Evolutionary conservation across 208 protist species (phyloP), one percentile per base, ranked within the genome.

Genomic region (Trypanosoma melophagium): DNA sequence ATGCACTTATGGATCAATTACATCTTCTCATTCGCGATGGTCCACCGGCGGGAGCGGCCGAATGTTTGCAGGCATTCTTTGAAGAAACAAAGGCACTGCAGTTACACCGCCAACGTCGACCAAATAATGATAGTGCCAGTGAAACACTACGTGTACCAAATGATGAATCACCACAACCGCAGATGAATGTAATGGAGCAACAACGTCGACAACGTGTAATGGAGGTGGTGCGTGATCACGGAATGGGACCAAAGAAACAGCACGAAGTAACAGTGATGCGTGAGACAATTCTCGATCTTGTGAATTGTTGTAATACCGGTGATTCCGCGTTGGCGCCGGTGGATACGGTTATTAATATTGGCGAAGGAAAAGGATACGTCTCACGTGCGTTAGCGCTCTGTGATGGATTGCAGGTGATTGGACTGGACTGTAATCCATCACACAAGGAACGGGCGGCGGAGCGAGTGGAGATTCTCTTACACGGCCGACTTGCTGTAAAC

Each of bases 341-440:
- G n/a, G 28, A 74, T 22, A 93, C 87, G 14, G 75, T 90, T 10
- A 71, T 96, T 24, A 96, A 96, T 74, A 80, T 96, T n/a, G 92
- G 92, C 7, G 92, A 96, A 62, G 92, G 92, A 24, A 96, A 96
- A 59, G 92, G 92, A 22, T 96, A 96, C 66, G 83, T 94, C 0
- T 95, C 88, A 0, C 81, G 92, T 19, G 80, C 84, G 0, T 66
- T 96, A 7, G 84, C 92, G 4, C 69, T 96, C 49, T 92, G 83
- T 72, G 84, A 89, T 54, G 79, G 80, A 14, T 41, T 93, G 49
- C 87, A 94, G 67, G 84, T 95, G 7, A 50, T 96, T 24, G 92
- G 92, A 22, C 76, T 96, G 22, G 92, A 96, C 76, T 96, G 92
- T 74, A 96, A 96, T 55, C 89, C 92, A 1, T 50, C 71, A 5